These are phyloP conservation scores for Thalassiosira profunda DNA, from an alignment of 108 stramenopile species.

Conservation along the genomic window DNA sequence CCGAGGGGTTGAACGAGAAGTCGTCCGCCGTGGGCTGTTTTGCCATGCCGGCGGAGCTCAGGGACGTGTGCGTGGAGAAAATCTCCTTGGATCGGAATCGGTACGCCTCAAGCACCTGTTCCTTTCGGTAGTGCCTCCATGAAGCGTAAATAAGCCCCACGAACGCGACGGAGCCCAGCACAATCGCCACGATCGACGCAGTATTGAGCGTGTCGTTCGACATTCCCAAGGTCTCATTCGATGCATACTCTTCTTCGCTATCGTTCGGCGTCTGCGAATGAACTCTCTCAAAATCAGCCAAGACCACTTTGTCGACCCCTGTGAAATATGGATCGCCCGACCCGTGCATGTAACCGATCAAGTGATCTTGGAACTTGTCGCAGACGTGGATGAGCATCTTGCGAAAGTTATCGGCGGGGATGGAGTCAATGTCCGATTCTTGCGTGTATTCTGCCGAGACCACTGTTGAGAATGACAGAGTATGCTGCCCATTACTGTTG, in stretches of 20 bases:
- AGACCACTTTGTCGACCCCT: background rate
- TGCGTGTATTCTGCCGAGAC: constrained; percentile 28
- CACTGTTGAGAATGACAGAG: constrained; percentile 21
- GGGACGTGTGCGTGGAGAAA: background rate
- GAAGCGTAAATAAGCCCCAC: background rate
- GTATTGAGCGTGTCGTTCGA: background rate
- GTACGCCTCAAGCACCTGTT: background rate
- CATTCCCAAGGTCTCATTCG: background rate
- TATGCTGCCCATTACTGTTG: background rate
- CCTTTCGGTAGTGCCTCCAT: background rate
- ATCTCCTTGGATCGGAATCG: background rate
- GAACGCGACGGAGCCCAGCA: background rate
- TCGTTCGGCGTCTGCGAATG: background rate
- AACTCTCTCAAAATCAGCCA: background rate
- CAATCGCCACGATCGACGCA: background rate
- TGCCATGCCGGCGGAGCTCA: background rate
- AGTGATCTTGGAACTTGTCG: constrained; percentile 35
- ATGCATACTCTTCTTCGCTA: background rate
- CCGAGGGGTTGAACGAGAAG: constrained; percentile 3
- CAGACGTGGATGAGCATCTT: constrained; percentile 45
- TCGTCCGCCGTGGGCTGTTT: background rate
- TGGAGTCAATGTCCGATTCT: constrained; percentile 3
- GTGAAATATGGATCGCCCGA: constrained; percentile 4
- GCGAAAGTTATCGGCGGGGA: constrained; percentile 15
- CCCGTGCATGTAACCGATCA: constrained; percentile 23